Percentiles rank a stretch among this genome's conserved stretches.
These are phyloP conservation scores for Sugiyamaella novakii DNA, from an alignment of 1,139 yeast genomes.

Conservation along the genomic window DNA sequence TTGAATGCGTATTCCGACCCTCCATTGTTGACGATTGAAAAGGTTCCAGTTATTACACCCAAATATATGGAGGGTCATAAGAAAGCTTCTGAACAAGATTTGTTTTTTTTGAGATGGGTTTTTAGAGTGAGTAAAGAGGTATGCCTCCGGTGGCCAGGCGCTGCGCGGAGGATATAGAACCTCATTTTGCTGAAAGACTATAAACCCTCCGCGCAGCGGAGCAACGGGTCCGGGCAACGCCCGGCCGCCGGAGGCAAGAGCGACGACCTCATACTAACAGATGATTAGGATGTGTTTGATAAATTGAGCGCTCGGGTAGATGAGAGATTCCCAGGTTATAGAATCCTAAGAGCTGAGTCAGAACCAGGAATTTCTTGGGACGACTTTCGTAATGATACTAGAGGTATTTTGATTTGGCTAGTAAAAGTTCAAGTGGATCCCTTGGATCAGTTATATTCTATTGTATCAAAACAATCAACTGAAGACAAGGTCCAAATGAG, in stretches of 20 bases:
- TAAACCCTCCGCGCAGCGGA: background rate
- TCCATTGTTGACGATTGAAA: constrained; percentile 25
- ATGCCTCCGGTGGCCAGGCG: background rate
- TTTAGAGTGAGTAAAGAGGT: constrained; percentile 28
- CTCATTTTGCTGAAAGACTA: background rate
- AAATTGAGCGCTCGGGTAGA: constrained; percentile 23
- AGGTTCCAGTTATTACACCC: constrained; percentile 31
- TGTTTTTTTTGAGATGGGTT: constrained; percentile 35
- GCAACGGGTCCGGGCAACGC: background rate
- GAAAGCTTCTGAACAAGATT: constrained; percentile 30
- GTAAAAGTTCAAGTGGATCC: constrained; percentile 24
- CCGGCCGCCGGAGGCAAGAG: background rate
- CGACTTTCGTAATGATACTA: constrained; percentile 30
- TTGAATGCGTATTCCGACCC: constrained; percentile 27
- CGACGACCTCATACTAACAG: background rate
- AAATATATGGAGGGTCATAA: constrained; percentile 23
- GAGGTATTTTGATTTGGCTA: constrained; percentile 35
- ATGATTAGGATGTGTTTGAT: constrained; percentile 25
- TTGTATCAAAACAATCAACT: constrained; percentile 19
- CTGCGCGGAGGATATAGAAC: background rate
- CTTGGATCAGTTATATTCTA: constrained; percentile 20
- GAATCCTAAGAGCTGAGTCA: constrained; percentile 30
- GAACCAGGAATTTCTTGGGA: constrained; percentile 36
- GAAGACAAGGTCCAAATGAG: constrained; percentile 21
- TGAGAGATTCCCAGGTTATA: constrained; percentile 25